Evolutionary conservation across 2,329 filamentous ascomycete species (phyloP).

Genomic region (Claviceps capensis): DNA sequence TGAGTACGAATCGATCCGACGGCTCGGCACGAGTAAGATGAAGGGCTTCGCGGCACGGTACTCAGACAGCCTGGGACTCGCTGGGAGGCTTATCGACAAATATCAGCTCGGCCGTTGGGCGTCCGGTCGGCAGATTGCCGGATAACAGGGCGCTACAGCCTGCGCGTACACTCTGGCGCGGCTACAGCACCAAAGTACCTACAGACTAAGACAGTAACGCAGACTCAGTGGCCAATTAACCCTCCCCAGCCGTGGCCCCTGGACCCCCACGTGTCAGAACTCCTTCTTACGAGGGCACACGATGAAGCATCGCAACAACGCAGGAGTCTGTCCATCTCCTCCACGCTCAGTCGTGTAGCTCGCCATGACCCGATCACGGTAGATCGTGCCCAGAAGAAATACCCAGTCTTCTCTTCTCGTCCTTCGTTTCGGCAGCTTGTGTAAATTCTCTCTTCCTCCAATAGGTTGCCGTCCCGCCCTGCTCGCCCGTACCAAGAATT

Average conservation of each 20-base stretch:
- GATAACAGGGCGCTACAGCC: not conserved
- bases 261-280: no score
- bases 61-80: no score
- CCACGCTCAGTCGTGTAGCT: not conserved
- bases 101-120: not conserved
- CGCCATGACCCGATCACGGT: conserved; percentile 1
- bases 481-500: not conserved
- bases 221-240: no score
- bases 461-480: not conserved
- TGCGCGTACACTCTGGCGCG: no score
- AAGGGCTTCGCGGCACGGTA: not conserved
- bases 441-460: not conserved
- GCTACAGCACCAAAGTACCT: no score
- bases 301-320: no score
- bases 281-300: no score
- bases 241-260: no score
- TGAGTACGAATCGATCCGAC: not conserved
- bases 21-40: not conserved
- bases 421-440: not conserved
- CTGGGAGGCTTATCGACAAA: not conserved
- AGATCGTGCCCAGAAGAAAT: not conserved
- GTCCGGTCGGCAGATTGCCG: conserved; percentile 3
- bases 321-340: not conserved
- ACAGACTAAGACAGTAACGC: no score
- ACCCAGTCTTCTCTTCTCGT: not conserved